phyloP scores from a whole-genome alignment of 2,329 filamentous ascomycete genomes.

The Aspergillus sp. region DNA sequence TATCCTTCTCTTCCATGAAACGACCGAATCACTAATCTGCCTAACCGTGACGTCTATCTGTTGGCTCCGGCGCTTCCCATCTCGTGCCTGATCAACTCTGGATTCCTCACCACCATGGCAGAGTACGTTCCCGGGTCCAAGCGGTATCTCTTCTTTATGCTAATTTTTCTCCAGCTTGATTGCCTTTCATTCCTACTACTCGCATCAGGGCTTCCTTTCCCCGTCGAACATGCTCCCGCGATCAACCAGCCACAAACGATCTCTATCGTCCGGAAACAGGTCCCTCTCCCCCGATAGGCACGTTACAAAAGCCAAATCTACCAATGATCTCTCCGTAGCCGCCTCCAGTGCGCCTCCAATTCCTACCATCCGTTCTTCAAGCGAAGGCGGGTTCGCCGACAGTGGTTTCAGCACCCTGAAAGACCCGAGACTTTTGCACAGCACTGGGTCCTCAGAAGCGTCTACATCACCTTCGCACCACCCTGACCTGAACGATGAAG shows the following conservation, averaged over 20 bases:
- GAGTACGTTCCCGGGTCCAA: constrained; percentile 38
- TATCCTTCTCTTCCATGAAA: constrained; percentile 23
- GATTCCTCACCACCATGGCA: constrained; percentile 38
- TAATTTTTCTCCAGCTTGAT: constrained; percentile 38
- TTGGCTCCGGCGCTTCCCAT: constrained; percentile 22
- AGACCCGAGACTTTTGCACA: constrained; percentile 46
- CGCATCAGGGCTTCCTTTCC: constrained; percentile 39
- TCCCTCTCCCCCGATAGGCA: constrained; percentile 41
- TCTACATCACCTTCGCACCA: constrained; percentile 49
- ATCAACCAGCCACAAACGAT: constrained; percentile 41
- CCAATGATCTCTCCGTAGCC: constrained; percentile 46
- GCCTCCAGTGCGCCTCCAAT: constrained; percentile 31
- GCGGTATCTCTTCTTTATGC: constrained; percentile 6
- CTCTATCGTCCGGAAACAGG: constrained; percentile 41
- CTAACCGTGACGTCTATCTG: constrained; percentile 23
- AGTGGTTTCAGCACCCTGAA: constrained; percentile 53
- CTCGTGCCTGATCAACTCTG: constrained; percentile 24
- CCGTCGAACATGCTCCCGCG: constrained; percentile 45
- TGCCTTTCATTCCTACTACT: constrained; percentile 43
- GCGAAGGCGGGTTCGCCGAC: constrained; percentile 39
- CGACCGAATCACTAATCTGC: constrained; percentile 19
- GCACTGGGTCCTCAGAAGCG: constrained; percentile 41
- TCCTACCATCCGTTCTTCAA: constrained; percentile 29
- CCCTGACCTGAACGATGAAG: constrained; percentile 71
- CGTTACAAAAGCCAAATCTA: constrained; percentile 51